Evolutionary conservation across 805 yeast genomes (phyloP), one percentile per base, ranked within the genome.

Genomic region (Candida maris): DNA sequence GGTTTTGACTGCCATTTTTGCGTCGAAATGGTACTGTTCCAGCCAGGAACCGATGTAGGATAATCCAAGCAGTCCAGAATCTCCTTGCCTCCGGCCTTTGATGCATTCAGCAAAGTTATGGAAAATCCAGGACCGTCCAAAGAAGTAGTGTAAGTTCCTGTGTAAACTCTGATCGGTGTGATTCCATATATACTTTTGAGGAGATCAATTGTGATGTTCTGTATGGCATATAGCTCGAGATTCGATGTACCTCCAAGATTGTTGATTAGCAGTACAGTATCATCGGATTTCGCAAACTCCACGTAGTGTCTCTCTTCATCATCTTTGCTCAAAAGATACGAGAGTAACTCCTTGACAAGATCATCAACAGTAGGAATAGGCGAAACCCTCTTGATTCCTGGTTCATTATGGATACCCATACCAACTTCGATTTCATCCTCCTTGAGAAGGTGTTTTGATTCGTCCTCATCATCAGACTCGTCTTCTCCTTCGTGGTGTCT

Each of bases 331-430:
- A 84, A 54, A 40, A 89, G 61, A 51, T 77, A 76, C 30, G 78
- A 68, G 35, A 82, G 70, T 67, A 91, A 68, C 20, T 75, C 68
- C 19, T 70, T 57, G 30, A 79, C 67, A 21, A 91, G 63, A 0
- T 73, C 73, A 13, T 77, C 80, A 34, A 86, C 75, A 1, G 75
- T 57, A 18, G 97, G 96, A 48, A 89, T 76, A 13, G 84, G 82
- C 19, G 68, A 62, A 24, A 75, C 54, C 43, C 76, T 73, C 35
- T 73, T 68, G 39, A 79, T 79, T 43, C 97, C 97, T 1, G 96
- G 93, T 59, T 89, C 97, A 53, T 89, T 89, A 62, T 89, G 97
- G 42, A 89, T 89, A 30, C 97, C 97, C 79, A 89, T 81, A 19
- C 97, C 97, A 40, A 89, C 71, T 59, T 89, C 97, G 56, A 84